Percentiles rank a stretch among this genome's conserved stretches.
These are phyloP conservation scores for Tympanopsis confertula DNA, from an alignment of 2,329 filamentous ascomycete genomes.

Conservation along the genomic window DNA sequence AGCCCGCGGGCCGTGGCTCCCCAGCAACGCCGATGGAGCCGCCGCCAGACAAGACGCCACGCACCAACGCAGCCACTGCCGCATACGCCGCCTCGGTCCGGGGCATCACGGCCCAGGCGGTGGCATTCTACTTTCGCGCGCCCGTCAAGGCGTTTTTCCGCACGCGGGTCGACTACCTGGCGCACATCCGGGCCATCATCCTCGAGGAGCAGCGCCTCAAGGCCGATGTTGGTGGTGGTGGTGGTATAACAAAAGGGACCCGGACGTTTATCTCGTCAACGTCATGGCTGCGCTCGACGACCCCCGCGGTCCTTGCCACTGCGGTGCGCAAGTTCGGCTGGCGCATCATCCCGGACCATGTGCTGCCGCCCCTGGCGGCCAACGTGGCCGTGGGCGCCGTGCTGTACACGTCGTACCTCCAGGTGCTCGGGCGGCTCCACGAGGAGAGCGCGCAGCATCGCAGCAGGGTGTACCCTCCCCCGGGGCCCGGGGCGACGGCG, in stretches of 20 bases:
- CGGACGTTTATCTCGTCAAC: not conserved
- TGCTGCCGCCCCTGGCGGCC: constrained; percentile 64
- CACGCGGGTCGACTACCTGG: constrained; percentile 73
- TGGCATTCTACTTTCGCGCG: constrained; percentile 84
- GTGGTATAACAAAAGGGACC: too few relatives aligned
- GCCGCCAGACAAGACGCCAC: constrained; percentile 30
- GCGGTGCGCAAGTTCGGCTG: constrained; percentile 62
- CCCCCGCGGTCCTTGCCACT: constrained; percentile 56
- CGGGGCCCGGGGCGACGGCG: constrained; percentile 50
- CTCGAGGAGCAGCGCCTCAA: constrained; percentile 29
- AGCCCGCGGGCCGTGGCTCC: not conserved
- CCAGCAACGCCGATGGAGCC: not conserved
- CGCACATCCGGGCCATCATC: constrained; percentile 37
- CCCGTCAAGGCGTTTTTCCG: constrained; percentile 89
- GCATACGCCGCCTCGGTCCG: constrained; percentile 79
- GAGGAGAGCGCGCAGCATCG: constrained; percentile 45
- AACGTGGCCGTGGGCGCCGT: constrained; percentile 66
- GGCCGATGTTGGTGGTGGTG: too few relatives aligned
- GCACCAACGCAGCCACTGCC: constrained; percentile 49
- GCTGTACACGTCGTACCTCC: constrained; percentile 65
- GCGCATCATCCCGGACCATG: constrained; percentile 63
- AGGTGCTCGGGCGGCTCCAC: constrained; percentile 54
- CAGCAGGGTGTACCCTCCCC: constrained; percentile 61
- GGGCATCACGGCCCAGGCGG: constrained; percentile 69
- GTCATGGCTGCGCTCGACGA: constrained; percentile 47